Conservation (phyloP, 768 basidiomycete genomes). For the Pisolithus orientalis region DNA sequence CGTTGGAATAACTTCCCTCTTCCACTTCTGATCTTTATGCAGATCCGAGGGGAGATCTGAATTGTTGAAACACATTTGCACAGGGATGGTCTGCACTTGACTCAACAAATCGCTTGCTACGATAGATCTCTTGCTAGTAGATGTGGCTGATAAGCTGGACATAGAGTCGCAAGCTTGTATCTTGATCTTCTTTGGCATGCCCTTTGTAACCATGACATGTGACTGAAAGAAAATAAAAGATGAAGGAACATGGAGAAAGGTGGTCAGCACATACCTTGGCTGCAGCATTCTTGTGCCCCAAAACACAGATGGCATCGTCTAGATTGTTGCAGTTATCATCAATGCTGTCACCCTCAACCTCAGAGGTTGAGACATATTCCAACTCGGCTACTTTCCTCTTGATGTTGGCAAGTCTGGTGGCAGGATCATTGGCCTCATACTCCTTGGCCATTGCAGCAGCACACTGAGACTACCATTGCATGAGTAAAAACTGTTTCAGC, state of each 20-base stretch:
- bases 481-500: background rate
- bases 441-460: background rate
- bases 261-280: background rate
- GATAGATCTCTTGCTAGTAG: too few relatives aligned
- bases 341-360: background rate
- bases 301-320: background rate
- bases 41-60: background rate
- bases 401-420: background rate
- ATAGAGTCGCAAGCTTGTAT: too few relatives aligned
- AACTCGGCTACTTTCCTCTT: background rate
- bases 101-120: too few relatives aligned
- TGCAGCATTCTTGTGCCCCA: background rate
- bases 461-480: background rate
- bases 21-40: background rate
- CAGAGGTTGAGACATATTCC: background rate
- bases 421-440: background rate
- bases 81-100: background rate
- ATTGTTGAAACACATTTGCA: background rate
- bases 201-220: background rate
- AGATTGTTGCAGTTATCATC: background rate
- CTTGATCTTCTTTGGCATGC: background rate
- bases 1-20: background rate
- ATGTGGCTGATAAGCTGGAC: too few relatives aligned
- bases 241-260: background rate
- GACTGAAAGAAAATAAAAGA: background rate